Conservation (phyloP, 768 basidiomycete species). For the Gloeopeniophorella convolvens region DNA sequence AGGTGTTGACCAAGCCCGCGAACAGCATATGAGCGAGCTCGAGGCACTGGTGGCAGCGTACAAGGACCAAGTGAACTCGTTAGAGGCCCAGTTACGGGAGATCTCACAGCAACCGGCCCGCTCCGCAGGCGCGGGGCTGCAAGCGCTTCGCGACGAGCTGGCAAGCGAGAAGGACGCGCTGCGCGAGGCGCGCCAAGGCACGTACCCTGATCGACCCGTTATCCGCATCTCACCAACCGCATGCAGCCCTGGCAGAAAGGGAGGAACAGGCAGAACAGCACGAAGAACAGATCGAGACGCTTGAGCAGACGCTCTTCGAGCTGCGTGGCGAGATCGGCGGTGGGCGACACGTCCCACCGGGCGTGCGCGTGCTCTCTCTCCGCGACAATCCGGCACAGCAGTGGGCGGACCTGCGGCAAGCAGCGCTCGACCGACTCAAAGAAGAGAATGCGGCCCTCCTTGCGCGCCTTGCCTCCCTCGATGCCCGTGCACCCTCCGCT, state of each 20-base stretch:
- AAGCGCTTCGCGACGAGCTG: slow-evolving; percentile 37
- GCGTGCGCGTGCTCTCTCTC: slow-evolving; percentile 59
- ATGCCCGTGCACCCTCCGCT: slow-evolving; percentile 24
- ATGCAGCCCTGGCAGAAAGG: slow-evolving; percentile 39
- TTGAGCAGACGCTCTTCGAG: slow-evolving; percentile 74
- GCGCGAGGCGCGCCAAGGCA: slow-evolving; percentile 38
- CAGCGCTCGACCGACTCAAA: slow-evolving; percentile 65
- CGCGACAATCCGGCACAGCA: slow-evolving; percentile 75
- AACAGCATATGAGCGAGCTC: slow-evolving; percentile 45
- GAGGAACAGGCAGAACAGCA: slow-evolving; percentile 32
- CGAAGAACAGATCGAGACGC: slow-evolving; percentile 49
- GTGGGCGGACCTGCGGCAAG: slow-evolving; percentile 70
- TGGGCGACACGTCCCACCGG: slow-evolving; percentile 67
- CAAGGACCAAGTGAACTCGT: slow-evolving; percentile 40
- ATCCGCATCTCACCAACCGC: not conserved
- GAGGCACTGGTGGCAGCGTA: slow-evolving; percentile 51
- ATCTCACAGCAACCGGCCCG: slow-evolving; percentile 32
- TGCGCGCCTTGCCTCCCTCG: slow-evolving; percentile 54
- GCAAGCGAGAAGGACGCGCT: slow-evolving; percentile 29
- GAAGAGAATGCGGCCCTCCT: slow-evolving; percentile 80
- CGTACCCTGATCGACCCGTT: not conserved
- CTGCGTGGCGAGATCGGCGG: slow-evolving; percentile 67
- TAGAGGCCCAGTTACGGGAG: slow-evolving; percentile 44
- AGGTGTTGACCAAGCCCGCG: slow-evolving; percentile 32
- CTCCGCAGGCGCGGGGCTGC: slow-evolving; percentile 23